Evolutionary conservation across 2,329 filamentous ascomycete genomes (phyloP).

Genomic region (Conoideocrella luteorostrata): DNA sequence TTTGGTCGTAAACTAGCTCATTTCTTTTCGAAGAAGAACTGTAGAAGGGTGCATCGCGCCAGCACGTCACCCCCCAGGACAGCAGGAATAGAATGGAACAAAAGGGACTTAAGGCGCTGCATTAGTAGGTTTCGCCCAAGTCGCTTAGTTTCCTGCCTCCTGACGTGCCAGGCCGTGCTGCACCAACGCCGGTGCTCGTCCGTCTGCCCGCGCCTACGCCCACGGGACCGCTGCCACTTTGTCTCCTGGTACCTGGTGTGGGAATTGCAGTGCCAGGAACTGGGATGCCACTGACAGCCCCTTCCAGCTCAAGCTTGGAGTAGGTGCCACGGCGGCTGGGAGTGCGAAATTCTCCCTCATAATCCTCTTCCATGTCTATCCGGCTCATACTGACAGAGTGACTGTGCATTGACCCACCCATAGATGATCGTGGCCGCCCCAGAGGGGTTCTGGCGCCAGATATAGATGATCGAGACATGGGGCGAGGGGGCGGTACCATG

Average conservation of each 20-base stretch:
- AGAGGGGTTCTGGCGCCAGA: conserved; percentile 57
- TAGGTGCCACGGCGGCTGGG: conserved; percentile 51
- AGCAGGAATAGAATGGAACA: not conserved
- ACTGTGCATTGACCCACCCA: conserved; percentile 57
- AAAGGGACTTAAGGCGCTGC: not conserved
- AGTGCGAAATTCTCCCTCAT: conserved; percentile 38
- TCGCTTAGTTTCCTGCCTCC: conserved; percentile 38
- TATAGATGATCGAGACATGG: conserved; percentile 59
- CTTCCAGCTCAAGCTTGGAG: conserved; percentile 40
- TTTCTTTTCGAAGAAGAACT: conserved; percentile 5
- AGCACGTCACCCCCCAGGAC: conserved; percentile 6
- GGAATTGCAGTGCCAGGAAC: conserved; percentile 39
- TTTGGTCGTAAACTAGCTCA: conserved; percentile 10
- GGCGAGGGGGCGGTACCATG: conserved; percentile 48
- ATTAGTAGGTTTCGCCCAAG: conserved; percentile 49
- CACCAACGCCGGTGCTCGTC: conserved; percentile 32
- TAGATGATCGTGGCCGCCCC: conserved; percentile 63
- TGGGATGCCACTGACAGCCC: conserved; percentile 32
- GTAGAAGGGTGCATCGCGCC: conserved; percentile 8
- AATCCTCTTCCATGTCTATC: conserved; percentile 39
- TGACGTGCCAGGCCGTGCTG: conserved; percentile 24
- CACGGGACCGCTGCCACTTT: conserved; percentile 36
- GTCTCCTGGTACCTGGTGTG: conserved; percentile 35
- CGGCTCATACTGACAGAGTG: conserved; percentile 53
- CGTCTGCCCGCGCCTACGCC: conserved; percentile 35